Conservation (phyloP, 345 rosid species). For the Sisymbrium irio region DNA sequence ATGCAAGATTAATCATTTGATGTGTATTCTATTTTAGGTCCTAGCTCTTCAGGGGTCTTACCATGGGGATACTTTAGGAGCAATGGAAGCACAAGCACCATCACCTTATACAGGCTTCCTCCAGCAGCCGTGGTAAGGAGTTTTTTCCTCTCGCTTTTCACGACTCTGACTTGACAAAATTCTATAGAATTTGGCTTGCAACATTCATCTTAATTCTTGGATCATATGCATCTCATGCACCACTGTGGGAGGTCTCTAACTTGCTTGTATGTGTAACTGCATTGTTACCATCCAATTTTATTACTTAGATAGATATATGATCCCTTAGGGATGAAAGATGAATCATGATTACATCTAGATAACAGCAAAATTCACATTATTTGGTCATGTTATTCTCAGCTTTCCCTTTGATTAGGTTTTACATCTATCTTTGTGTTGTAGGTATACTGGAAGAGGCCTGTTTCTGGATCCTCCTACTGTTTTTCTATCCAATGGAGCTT, state of each 20-base stretch:
- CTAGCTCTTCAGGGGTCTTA: conserved; percentile 90
- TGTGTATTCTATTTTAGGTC: conserved; percentile 47
- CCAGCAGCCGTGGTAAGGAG: conserved; percentile 85
- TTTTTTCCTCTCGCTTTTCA: conserved; percentile 1
- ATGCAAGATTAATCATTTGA: not conserved
- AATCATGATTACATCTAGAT: not conserved
- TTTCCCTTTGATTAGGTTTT: not conserved
- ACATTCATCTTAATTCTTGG: not conserved
- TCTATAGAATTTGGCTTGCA: not conserved
- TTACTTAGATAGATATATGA: not conserved
- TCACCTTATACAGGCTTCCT: conserved; percentile 85
- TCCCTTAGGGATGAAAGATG: not conserved
- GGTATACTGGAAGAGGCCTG: conserved; percentile 94
- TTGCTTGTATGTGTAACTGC: not conserved
- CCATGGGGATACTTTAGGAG: conserved; percentile 98
- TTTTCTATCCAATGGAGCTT: conserved; percentile 50
- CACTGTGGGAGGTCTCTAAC: not conserved
- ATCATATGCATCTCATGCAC: conserved; percentile 2
- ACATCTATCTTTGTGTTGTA: conserved; percentile 24
- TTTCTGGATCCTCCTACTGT: conserved; percentile 92
- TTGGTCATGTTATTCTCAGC: not conserved
- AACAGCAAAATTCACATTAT: not conserved
- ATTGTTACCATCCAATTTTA: not conserved
- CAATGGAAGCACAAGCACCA: conserved; percentile 99
- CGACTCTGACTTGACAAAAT: not conserved